Conservation (phyloP, 2,329 filamentous ascomycete genomes). For the Aurifilum marmelostoma region DNA sequence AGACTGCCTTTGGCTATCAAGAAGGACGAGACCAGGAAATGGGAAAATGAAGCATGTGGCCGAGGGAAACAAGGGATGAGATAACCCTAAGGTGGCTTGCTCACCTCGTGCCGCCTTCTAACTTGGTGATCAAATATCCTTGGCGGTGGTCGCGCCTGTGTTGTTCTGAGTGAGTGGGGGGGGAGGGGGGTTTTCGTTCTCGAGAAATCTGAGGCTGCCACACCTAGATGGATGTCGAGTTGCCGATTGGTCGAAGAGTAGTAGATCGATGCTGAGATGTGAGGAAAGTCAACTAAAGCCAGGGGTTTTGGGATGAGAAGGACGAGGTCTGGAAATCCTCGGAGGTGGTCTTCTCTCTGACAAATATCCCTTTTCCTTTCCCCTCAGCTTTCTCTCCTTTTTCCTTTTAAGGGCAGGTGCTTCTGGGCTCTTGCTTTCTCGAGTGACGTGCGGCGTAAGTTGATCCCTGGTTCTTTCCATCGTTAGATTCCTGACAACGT, state of each 20-base stretch:
- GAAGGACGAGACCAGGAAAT: background rate
- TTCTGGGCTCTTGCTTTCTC: conserved; percentile 16
- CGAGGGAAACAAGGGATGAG: background rate
- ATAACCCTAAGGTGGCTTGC: background rate
- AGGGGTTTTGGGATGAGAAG: too few relatives aligned
- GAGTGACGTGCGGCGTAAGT: conserved; percentile 6
- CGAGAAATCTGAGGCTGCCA: background rate
- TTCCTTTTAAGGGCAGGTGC: conserved; percentile 10
- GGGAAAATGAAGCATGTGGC: background rate
- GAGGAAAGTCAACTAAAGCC: background rate
- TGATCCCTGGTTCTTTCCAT: conserved; percentile 17
- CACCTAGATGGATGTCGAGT: background rate
- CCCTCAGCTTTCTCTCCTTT: conserved; percentile 6
- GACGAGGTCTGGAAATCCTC: background rate
- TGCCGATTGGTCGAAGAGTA: conserved; percentile 1
- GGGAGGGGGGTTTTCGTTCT: background rate
- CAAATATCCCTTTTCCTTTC: too few relatives aligned
- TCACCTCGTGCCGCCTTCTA: background rate
- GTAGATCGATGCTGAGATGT: background rate
- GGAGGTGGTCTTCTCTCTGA: background rate
- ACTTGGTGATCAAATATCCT: background rate
- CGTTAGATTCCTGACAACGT: background rate
- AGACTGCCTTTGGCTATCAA: background rate
- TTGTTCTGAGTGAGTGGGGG: too few relatives aligned
- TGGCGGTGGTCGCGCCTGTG: background rate